Evolutionary conservation across 345 rosid species (phyloP), one percentile per base, ranked within the genome.

Genomic region (Aquilaria yunnanensis): DNA sequence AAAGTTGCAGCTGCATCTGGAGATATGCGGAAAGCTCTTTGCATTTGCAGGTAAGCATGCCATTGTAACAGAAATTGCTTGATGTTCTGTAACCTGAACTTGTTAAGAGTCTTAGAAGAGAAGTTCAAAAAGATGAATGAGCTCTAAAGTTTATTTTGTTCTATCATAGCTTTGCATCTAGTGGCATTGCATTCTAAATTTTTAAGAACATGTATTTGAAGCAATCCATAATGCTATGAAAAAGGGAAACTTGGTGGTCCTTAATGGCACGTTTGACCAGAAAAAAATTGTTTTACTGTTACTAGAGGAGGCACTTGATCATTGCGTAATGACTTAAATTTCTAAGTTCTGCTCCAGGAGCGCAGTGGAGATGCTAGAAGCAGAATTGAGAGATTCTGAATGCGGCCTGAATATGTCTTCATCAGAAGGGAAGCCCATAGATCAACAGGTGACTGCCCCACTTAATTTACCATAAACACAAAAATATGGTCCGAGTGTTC

Each of bases 1-100:
- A 93, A 83, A 90, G 92, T 93, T 65, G 89, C 96, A 32, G 89
- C 98, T 60, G 89, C 89, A 75, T 88, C 92, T 66, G 98, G 98
- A 66, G 98, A 93, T 75, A 90, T 93, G 96, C 75, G 97, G 56
- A 90, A 86, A 78, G 98, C 98, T 64, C 84, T 93, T 7, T 78
- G 80, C 74, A 79, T 93, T 61, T 90, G 96, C 82, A 86, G 97
- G 97, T 89, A 45, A 67, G 66, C 69, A 16, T 47, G 63, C 37
- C 37, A 47, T 5, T 32, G 48, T 14, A 8, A 32, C 61, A 10
- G 12, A 2, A 6, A 32, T 55, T 13, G 37, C 47, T 56, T 37
- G 43, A 37, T 8, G 5, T 37, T 8, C 10, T 53, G n/a, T 2
- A 45, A 23, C 55, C 16, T 14, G 64, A 45, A 23, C 50, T 32